phyloP scores from a whole-genome alignment of 2,329 filamentous ascomycete species.

The Zymoseptoria brevis region DNA sequence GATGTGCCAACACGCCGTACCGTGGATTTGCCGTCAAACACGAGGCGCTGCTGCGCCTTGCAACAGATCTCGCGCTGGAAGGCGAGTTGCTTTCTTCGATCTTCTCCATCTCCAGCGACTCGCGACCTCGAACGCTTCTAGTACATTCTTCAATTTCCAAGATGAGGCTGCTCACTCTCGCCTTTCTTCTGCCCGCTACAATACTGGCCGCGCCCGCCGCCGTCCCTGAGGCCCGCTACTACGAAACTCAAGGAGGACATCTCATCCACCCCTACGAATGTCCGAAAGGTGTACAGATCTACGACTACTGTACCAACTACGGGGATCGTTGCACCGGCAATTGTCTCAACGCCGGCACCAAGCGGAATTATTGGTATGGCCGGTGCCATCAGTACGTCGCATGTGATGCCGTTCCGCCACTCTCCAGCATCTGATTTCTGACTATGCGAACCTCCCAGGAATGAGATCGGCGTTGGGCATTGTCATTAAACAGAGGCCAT shows the following conservation, averaged over 20 bases:
- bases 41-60: too few relatives aligned
- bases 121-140: not conserved
- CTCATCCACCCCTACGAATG: not conserved
- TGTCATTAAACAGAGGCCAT: not conserved
- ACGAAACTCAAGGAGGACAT: not conserved
- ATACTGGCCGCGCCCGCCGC: not conserved
- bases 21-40: too few relatives aligned
- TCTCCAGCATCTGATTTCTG: not conserved
- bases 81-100: not conserved
- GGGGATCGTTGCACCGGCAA: not conserved
- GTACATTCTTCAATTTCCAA: not conserved
- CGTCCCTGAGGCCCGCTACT: not conserved
- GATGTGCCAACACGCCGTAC: too few relatives aligned
- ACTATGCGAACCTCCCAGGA: not conserved
- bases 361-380: not conserved
- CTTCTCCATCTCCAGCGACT: not conserved
- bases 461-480: not conserved
- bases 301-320: not conserved
- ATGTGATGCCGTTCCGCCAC: not conserved
- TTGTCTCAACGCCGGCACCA: not conserved
- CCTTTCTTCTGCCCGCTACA: not conserved
- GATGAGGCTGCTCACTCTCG: not conserved
- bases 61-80: too few relatives aligned
- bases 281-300: not conserved
- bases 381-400: not conserved